phyloP scores from a whole-genome alignment of 1,284 basidiomycete species.

The Ganoderma sinense region DNA sequence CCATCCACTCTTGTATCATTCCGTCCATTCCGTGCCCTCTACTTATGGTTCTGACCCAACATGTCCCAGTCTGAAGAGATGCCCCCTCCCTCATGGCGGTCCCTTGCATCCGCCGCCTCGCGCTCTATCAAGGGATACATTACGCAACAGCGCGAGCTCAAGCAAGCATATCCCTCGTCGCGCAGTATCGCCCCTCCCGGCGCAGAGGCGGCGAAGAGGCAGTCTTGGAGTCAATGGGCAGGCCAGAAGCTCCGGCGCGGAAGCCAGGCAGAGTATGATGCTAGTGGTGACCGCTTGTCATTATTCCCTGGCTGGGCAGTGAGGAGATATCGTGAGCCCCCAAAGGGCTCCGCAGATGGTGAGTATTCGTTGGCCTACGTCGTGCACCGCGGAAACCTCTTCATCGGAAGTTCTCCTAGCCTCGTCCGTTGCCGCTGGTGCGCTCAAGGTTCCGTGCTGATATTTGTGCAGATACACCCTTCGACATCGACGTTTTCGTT shows the following conservation, averaged over 20 bases:
- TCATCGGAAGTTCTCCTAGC: background rate
- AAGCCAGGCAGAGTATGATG: conserved; percentile 29
- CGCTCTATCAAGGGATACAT: conserved; percentile 52
- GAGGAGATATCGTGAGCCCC: conserved; percentile 39
- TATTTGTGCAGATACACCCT: conserved; percentile 48
- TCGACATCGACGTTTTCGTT: conserved; percentile 75
- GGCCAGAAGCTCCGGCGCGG: conserved; percentile 50
- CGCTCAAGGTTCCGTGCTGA: background rate
- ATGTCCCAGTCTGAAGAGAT: conserved; percentile 42
- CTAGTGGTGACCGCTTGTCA: conserved; percentile 41
- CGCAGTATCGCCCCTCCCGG: conserved; percentile 22
- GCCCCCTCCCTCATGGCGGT: conserved; percentile 42
- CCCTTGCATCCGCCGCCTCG: conserved; percentile 42
- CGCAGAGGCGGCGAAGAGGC: conserved; percentile 34
- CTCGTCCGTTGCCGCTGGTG: background rate
- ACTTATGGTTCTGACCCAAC: conserved; percentile 23
- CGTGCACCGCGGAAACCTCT: background rate
- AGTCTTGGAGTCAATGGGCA: conserved; percentile 56
- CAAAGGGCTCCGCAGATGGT: conserved; percentile 26
- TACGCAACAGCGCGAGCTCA: conserved; percentile 45
- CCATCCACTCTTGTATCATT: conserved; percentile 8
- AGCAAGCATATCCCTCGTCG: conserved; percentile 32
- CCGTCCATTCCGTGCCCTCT: conserved; percentile 3
- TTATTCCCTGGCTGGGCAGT: conserved; percentile 54
- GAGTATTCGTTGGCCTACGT: conserved; percentile 4